These are phyloP conservation scores for Lecanicillium sp. DNA, from an alignment of 2,329 filamentous ascomycete genomes.

Conservation along the genomic window DNA sequence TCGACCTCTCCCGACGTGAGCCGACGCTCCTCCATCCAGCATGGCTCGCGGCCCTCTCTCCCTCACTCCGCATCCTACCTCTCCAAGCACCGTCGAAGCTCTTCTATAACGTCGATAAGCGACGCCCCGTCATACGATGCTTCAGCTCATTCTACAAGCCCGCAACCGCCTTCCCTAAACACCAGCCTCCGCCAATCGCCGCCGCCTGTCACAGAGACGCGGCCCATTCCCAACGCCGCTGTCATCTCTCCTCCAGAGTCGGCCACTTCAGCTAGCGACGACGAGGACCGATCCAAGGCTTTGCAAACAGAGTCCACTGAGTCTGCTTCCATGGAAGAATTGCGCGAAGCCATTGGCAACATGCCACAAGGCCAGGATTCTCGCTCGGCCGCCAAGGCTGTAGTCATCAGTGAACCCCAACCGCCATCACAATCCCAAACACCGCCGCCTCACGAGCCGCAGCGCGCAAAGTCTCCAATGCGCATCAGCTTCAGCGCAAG, in stretches of 20 bases:
- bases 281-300: slow-evolving; percentile 52
- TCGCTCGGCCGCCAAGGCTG: slow-evolving; percentile 50
- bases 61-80: slow-evolving; percentile 60
- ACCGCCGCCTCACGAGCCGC: background rate
- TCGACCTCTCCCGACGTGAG: slow-evolving; percentile 48
- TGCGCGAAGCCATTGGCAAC: slow-evolving; percentile 75
- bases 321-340: slow-evolving; percentile 54
- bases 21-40: slow-evolving; percentile 49
- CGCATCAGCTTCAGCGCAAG: slow-evolving; percentile 41
- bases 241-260: slow-evolving; percentile 91
- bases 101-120: slow-evolving; percentile 30
- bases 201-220: slow-evolving; percentile 64
- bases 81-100: slow-evolving; percentile 52
- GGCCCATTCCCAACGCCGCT: slow-evolving; percentile 71
- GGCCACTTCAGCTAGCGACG: slow-evolving; percentile 70
- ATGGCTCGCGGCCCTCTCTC: slow-evolving; percentile 41
- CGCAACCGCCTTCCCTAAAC: slow-evolving; percentile 25
- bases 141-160: slow-evolving; percentile 20
- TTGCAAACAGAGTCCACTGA: slow-evolving; percentile 42
- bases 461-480: slow-evolving; percentile 16
- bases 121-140: background rate
- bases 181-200: slow-evolving; percentile 73
- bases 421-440: slow-evolving; percentile 17
- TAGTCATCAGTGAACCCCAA: slow-evolving; percentile 27
- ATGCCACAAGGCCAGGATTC: slow-evolving; percentile 44